Evolutionary conservation across 2,329 filamentous ascomycete species (phyloP).

Genomic region (Ophiocordyceps polyrhachis-furcata): DNA sequence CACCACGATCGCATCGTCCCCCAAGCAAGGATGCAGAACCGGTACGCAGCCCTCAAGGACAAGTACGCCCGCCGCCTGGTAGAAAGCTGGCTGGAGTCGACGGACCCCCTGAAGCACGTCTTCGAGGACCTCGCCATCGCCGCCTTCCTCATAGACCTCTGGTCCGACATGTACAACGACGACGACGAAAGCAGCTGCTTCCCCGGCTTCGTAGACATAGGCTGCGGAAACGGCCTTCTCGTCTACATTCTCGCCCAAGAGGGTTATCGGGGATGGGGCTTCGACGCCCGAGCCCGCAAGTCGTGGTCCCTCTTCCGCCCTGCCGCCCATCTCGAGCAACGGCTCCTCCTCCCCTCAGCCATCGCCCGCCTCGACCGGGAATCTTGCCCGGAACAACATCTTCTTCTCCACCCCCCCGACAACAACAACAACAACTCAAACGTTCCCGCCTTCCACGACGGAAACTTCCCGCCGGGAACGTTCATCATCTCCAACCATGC

Average conservation of each 20-base stretch:
- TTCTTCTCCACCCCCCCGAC: neutral
- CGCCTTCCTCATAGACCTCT: constrained; percentile 82
- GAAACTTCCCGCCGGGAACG: constrained; percentile 51
- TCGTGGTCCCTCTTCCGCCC: constrained; percentile 59
- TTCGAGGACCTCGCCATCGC: constrained; percentile 89
- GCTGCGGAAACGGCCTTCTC: constrained; percentile 84
- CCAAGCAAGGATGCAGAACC: constrained; percentile 61
- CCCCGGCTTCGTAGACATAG: constrained; percentile 87
- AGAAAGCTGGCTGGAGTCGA: constrained; percentile 65
- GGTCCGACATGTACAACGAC: constrained; percentile 59
- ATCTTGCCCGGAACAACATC: constrained; percentile 3
- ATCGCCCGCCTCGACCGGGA: constrained; percentile 7
- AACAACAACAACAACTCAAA: too few relatives aligned
- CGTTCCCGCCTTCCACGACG: constrained; percentile 25
- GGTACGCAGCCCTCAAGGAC: constrained; percentile 61
- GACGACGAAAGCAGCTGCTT: constrained; percentile 26
- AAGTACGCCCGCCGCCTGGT: constrained; percentile 58
- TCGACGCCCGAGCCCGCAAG: constrained; percentile 72
- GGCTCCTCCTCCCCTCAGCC: constrained; percentile 29
- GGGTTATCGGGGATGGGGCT: constrained; percentile 74
- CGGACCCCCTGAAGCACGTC: constrained; percentile 78
- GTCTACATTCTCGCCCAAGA: constrained; percentile 67
- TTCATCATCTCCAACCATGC: constrained; percentile 97
- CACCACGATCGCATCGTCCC: constrained; percentile 69
- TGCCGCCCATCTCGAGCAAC: constrained; percentile 21